Percentiles rank a stretch among this genome's conserved stretches.
Conservation (phyloP, 2,329 filamentous ascomycete species). For the Phialophora expanda region DNA sequence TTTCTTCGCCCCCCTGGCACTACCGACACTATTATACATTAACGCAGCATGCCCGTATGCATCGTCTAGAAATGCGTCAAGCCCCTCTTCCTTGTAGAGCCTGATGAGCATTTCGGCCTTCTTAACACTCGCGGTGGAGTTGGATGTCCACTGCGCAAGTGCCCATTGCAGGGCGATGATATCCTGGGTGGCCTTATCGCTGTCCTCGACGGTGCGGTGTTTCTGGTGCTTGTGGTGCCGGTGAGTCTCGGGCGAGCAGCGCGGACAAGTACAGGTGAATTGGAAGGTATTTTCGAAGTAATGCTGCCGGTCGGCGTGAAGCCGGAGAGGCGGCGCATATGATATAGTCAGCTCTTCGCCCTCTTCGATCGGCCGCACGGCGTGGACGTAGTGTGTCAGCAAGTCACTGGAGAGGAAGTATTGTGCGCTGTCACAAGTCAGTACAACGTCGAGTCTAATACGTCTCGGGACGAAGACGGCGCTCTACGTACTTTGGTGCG, state of each 20-base stretch:
- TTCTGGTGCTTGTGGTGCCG: not conserved
- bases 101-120: slow-evolving; percentile 32
- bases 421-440: slow-evolving; percentile 23
- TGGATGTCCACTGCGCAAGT: slow-evolving; percentile 29
- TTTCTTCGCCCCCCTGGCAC: slow-evolving; percentile 28
- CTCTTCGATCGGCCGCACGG: slow-evolving; percentile 71
- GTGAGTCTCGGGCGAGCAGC: slow-evolving; percentile 21
- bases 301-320: slow-evolving; percentile 17
- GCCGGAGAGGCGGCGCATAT: slow-evolving; percentile 56
- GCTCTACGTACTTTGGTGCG: slow-evolving; percentile 32
- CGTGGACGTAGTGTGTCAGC: slow-evolving; percentile 32
- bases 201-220: slow-evolving; percentile 10
- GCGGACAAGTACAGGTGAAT: slow-evolving; percentile 33
- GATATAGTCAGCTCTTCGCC: slow-evolving; percentile 96
- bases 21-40: slow-evolving; percentile 34
- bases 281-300: slow-evolving; percentile 31
- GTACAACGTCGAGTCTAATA: not conserved
- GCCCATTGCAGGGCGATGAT: slow-evolving; percentile 29
- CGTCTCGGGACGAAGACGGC: not conserved
- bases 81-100: slow-evolving; percentile 27
- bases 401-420: slow-evolving; percentile 29
- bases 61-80: slow-evolving; percentile 33
- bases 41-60: slow-evolving; percentile 36
- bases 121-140: slow-evolving; percentile 29
- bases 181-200: slow-evolving; percentile 26